Evolutionary conservation across 192 early-diverging fungal species (phyloP).

Genomic region (Entomortierella chlamydospora): DNA sequence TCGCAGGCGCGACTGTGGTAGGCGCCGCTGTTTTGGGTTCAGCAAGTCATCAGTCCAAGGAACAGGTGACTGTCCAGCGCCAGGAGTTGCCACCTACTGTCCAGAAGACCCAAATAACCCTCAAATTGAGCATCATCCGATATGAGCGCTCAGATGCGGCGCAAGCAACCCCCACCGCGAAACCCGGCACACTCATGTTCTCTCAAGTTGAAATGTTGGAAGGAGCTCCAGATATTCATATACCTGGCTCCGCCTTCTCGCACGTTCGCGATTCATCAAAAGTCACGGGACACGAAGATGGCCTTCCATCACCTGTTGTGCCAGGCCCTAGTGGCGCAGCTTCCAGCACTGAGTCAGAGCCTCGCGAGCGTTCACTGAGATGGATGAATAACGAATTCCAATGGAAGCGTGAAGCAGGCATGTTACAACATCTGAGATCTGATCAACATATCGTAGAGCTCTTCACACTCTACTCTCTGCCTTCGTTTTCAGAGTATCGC

Average conservation of each 20-base stretch:
- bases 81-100: slow-evolving; percentile 6
- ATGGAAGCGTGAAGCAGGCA: slow-evolving; percentile 56
- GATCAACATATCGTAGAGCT: slow-evolving; percentile 35
- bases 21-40: neutral
- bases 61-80: neutral
- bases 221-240: slow-evolving; percentile 18
- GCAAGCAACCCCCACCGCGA: slow-evolving; percentile 32
- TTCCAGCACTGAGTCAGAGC: slow-evolving; percentile 30
- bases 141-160: slow-evolving; percentile 49
- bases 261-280: slow-evolving; percentile 46
- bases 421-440: slow-evolving; percentile 42
- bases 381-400: slow-evolving; percentile 52
- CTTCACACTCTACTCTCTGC: slow-evolving; percentile 35
- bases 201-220: slow-evolving; percentile 47
- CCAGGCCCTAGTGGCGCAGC: slow-evolving; percentile 34
- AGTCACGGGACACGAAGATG: slow-evolving; percentile 25
- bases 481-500: slow-evolving; percentile 36
- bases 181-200: slow-evolving; percentile 46
- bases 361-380: slow-evolving; percentile 27
- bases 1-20: neutral
- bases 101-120: slow-evolving; percentile 45
- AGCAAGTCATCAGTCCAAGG: neutral
- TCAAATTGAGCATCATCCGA: slow-evolving; percentile 42
- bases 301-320: slow-evolving; percentile 26
- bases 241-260: slow-evolving; percentile 36